Base-by-base conservation (phyloP, 352 stramenopile species). In the Phytopythium ostracodes region DNA sequence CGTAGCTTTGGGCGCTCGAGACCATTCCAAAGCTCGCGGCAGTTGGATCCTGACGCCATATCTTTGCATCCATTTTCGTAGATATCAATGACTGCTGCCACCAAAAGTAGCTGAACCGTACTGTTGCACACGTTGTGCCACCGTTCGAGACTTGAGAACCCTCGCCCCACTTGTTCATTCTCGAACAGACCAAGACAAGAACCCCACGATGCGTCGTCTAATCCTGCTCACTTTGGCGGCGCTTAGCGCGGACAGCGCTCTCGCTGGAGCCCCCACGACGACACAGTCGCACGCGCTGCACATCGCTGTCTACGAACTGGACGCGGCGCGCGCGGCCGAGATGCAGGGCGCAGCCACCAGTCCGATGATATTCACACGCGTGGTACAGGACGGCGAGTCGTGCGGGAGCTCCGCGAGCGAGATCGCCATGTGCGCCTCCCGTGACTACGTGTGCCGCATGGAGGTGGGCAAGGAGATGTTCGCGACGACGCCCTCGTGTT, bases 371-470 rank as follows among this genome's bases (percentile, higher is more conserved):
- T 63, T 59, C 46, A 68, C 68, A n/a, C 69, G 75, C 46, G 67
- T 85, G 17, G 69, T 85, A 35, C 40, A 42, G 2, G 71, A 81
- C 60, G 64, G 59, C 46, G 56, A 59, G 4, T 27, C 50, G 20
- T 85, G 76, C 58, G 63, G 65, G 29, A 73, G 60, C 40, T 57
- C 57, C 8, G 65, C 56, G 49, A 57, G 56, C 35, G 59, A 62
- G 9, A 35, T 79, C 14, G 42, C 73, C 40, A 85, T 85, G 71
- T 85, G 76, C 47, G 68, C 71, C 25, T 79, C 65, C 22, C 70
- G 71, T 11, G 56, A 71, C 62, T 79, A 71, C 49, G 76, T 82
- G 27, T 85, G 76, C 65, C 70, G 76, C 56, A 82, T 85, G 73
- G 66, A 76, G 25, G 51, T 67, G 24, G 72, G 65, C 38, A 59